phyloP scores from a whole-genome alignment of 1,284 basidiomycete genomes.

The Clitocybe nebularis region DNA sequence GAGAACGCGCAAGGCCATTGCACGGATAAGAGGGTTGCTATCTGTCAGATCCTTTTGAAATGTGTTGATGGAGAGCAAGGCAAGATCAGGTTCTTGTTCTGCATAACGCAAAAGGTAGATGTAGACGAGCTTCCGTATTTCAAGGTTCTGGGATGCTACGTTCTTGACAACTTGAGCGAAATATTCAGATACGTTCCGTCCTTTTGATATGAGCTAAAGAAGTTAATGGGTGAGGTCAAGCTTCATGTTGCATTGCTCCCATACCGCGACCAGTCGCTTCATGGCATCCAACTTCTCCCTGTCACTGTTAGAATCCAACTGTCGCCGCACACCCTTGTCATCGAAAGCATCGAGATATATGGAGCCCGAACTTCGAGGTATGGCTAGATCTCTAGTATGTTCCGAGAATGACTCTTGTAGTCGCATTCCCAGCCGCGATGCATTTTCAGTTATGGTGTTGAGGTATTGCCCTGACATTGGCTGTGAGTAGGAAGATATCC shows the following conservation, averaged over 20 bases:
- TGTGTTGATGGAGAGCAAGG: conserved; percentile 96
- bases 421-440: conserved; percentile 71
- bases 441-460: conserved; percentile 74
- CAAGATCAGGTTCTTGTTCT: conserved; percentile 89
- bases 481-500: background rate
- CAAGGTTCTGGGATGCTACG: conserved; percentile 85
- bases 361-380: conserved; percentile 50
- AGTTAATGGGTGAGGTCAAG: conserved; percentile 3
- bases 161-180: conserved; percentile 95
- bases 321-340: conserved; percentile 77
- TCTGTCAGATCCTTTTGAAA: conserved; percentile 97
- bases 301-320: conserved; percentile 84
- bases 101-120: conserved; percentile 96
- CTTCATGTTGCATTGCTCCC: background rate
- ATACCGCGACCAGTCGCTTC: conserved; percentile 87
- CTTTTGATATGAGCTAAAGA: conserved; percentile 86
- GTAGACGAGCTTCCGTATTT: conserved; percentile 96
- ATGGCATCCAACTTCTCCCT: conserved; percentile 90
- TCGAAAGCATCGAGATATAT: conserved; percentile 66
- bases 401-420: conserved; percentile 78
- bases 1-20: conserved; percentile 92
- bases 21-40: conserved; percentile 86
- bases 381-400: conserved; percentile 66
- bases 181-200: conserved; percentile 86
- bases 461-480: conserved; percentile 54